Conservation (phyloP, 2,329 filamentous ascomycete genomes). For the Verruconis gallopava region DNA sequence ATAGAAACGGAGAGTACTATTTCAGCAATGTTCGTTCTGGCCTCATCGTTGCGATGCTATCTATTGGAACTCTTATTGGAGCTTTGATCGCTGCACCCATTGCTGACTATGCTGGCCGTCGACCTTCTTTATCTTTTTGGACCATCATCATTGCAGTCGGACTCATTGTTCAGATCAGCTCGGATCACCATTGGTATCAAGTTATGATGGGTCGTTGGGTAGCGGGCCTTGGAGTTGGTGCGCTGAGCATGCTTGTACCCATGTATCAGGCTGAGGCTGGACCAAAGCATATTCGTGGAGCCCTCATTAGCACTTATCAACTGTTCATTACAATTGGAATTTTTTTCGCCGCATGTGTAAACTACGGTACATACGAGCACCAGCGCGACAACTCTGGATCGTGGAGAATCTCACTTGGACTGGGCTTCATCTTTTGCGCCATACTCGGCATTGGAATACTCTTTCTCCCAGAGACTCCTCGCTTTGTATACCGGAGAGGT, state of each 20-base stretch:
- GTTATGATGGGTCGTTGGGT: slow-evolving; percentile 34
- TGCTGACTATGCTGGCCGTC: slow-evolving; percentile 39
- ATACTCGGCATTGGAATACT: slow-evolving; percentile 42
- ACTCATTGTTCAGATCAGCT: slow-evolving; percentile 31
- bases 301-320: slow-evolving; percentile 51
- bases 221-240: slow-evolving; percentile 30
- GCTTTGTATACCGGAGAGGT: slow-evolving; percentile 43
- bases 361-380: slow-evolving; percentile 43
- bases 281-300: slow-evolving; percentile 50
- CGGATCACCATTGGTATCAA: slow-evolving; percentile 27
- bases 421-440: slow-evolving; percentile 43
- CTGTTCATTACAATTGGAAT: slow-evolving; percentile 59
- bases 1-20: slow-evolving; percentile 1
- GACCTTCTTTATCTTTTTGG: slow-evolving; percentile 35
- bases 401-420: slow-evolving; percentile 52
- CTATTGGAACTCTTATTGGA: slow-evolving; percentile 29
- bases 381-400: slow-evolving; percentile 33
- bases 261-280: slow-evolving; percentile 57
- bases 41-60: slow-evolving; percentile 21
- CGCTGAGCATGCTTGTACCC: slow-evolving; percentile 33
- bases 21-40: slow-evolving; percentile 24
- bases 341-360: slow-evolving; percentile 37
- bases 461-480: slow-evolving; percentile 43
- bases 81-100: slow-evolving; percentile 32
- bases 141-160: slow-evolving; percentile 31